Evolutionary conservation across 306 rosid genomes (phyloP).

Genomic region (Cicer cuneatum): DNA sequence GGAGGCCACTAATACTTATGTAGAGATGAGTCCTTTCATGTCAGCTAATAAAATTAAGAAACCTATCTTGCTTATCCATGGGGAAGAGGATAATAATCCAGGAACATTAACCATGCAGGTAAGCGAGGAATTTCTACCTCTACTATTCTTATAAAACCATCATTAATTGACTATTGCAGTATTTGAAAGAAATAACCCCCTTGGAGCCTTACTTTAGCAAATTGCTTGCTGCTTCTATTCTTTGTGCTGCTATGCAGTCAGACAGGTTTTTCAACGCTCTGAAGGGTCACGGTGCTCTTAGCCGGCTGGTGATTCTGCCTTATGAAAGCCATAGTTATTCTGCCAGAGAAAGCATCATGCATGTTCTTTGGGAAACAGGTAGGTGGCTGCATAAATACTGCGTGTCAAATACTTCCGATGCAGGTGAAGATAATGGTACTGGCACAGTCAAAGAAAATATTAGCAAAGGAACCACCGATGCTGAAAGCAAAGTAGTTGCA

Average conservation of each 20-base stretch:
- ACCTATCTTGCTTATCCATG: constrained; percentile 95
- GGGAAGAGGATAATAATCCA: constrained; percentile 96
- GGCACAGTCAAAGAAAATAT: constrained; percentile 54
- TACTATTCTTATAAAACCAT: constrained; percentile 6
- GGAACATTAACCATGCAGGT: constrained; percentile 99
- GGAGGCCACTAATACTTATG: constrained; percentile 89
- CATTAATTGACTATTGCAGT: constrained; percentile 28
- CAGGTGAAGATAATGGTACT: constrained; percentile 47
- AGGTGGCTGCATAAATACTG: constrained; percentile 89
- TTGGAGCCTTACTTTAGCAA: constrained; percentile 37
- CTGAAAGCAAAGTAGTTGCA: constrained; percentile 62
- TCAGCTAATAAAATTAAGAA: constrained; percentile 94
- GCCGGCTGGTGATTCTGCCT: constrained; percentile 93
- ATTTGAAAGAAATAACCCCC: constrained; percentile 24
- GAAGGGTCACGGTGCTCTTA: constrained; percentile 97
- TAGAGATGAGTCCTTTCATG: constrained; percentile 99
- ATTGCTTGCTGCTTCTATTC: constrained; percentile 41
- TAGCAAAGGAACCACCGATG: constrained; percentile 50
- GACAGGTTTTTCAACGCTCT: constrained; percentile 95
- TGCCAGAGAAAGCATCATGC: constrained; percentile 97
- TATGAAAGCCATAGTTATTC: constrained; percentile 94
- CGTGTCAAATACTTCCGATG: constrained; percentile 55
- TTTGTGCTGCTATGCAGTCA: constrained; percentile 64
- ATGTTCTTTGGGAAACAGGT: constrained; percentile 98
- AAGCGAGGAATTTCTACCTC: constrained; percentile 35